These are phyloP conservation scores for Lupinus albus DNA, from an alignment of 306 rosid species.

Conservation along the genomic window DNA sequence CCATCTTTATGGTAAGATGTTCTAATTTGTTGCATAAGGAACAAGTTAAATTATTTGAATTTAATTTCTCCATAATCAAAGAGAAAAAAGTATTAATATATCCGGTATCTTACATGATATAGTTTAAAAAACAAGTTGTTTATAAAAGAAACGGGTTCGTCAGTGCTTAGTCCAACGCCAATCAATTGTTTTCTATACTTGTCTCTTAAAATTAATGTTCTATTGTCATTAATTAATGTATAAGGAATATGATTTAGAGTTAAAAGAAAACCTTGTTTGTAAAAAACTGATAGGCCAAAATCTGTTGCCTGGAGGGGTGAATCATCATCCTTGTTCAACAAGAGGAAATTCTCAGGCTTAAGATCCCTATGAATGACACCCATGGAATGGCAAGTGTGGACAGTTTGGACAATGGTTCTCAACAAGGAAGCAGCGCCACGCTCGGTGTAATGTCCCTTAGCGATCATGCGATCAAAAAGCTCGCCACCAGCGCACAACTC, in stretches of 20 bases:
- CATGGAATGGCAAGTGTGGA: conserved; percentile 92
- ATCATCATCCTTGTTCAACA: conserved; percentile 71
- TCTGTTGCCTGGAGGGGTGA: conserved; percentile 95
- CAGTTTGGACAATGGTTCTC: conserved; percentile 84
- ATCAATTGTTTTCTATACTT: too few species aligned
- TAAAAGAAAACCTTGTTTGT: conserved; percentile 81
- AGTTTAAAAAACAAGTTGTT: too few species aligned
- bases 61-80: too few species aligned
- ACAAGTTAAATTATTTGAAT: too few species aligned
- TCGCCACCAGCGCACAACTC: conserved; percentile 96
- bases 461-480: conserved; percentile 87
- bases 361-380: conserved; percentile 98
- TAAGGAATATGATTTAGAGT: not conserved
- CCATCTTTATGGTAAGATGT: too few species aligned
- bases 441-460: conserved; percentile 93
- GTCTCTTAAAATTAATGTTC: too few species aligned
- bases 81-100: too few species aligned
- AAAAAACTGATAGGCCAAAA: conserved; percentile 91
- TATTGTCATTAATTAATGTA: not conserved
- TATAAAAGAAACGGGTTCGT: too few species aligned
- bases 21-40: too few species aligned
- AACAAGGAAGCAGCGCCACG: conserved; percentile 86
- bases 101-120: too few species aligned
- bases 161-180: too few species aligned
- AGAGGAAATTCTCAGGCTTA: conserved; percentile 97